These are phyloP conservation scores for Dichotomopilus funicola DNA, from an alignment of 2,329 filamentous ascomycete species.

Conservation along the genomic window DNA sequence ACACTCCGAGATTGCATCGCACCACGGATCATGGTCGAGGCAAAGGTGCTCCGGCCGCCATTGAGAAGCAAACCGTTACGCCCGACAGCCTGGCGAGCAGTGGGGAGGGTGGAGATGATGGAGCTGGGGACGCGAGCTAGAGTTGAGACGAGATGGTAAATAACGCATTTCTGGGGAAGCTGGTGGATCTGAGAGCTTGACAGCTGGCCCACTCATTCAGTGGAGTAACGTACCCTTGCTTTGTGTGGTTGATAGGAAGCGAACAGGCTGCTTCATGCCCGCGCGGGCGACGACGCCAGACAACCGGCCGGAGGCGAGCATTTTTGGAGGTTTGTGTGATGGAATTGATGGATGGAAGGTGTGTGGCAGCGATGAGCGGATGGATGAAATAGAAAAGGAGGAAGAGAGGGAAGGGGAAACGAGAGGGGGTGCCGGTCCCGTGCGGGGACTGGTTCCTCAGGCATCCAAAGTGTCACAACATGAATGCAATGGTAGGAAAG, in stretches of 20 bases:
- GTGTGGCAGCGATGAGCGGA: not conserved
- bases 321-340: constrained; percentile 12
- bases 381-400: constrained; percentile 7
- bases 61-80: constrained; percentile 24
- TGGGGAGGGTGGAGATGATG: constrained; percentile 24
- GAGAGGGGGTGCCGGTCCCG: constrained; percentile 5
- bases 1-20: constrained; percentile 25
- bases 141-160: constrained; percentile 13
- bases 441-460: constrained; percentile 12
- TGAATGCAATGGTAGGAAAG: constrained; percentile 3
- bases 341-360: constrained; percentile 6
- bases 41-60: constrained; percentile 19
- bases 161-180: constrained; percentile 7
- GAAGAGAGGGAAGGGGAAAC: constrained; percentile 3
- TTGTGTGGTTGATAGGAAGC: constrained; percentile 21
- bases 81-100: constrained; percentile 16
- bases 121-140: constrained; percentile 25
- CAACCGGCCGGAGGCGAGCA: constrained; percentile 22
- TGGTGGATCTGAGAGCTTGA: constrained; percentile 10
- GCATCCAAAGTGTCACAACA: constrained; percentile 10
- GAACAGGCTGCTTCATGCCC: constrained; percentile 20
- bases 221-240: constrained; percentile 17
- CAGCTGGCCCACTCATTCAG: constrained; percentile 2
- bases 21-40: constrained; percentile 18
- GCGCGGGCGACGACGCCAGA: constrained; percentile 20